Base-by-base conservation (phyloP, 768 basidiomycete species). In the Cyclocybe cylindracea region DNA sequence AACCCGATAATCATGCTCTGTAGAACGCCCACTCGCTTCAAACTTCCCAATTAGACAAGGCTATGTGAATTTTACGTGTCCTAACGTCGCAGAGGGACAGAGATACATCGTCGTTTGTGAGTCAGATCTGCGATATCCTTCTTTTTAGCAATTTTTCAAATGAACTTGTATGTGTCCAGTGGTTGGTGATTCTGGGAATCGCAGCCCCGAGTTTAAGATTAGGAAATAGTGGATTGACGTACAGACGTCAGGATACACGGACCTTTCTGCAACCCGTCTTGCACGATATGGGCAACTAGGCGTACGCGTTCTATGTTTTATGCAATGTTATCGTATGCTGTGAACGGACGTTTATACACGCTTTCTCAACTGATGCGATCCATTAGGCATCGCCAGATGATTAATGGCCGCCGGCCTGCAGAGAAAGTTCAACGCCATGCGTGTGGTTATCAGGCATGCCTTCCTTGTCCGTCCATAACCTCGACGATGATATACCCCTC, bases 131-230 rank as follows among this genome's bases (percentile, higher is more conserved):
- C 7, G 10, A n/a, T 42, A 34, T 48, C 14, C 29, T 33, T 40
- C 39, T 34, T 39, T 24, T 16, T 33, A 31, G 41, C 46, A 40
- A 31, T 44, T 44, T 45, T 32, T 45, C 29, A 45, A 31, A 41
- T n/a, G 37, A 44, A 33, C 34, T 39, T 46, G 37, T 41, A 10
- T 11, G 10, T 35, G 31, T 53, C 24, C 40, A 81, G 80, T 83
- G 18, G 66, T 83, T 32, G 82, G 83, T 8, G 79, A 83, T 61
- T 83, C 82, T n/a, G 83, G 81, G 29, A 78, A 86, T 63, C 57
- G 56, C 39, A 82, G 77, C 54, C 71, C 73, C 1, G 2, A 51
- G 46, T 86, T 87, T 60, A 72, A 67, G 9, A 84, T 85, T 58
- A 60, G 52, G 37, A 46, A 39, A 46, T 60, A 50, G 54, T 31